Evolutionary conservation across 2,329 filamentous ascomycete species (phyloP).

Genomic region (Byssothecium circinans): DNA sequence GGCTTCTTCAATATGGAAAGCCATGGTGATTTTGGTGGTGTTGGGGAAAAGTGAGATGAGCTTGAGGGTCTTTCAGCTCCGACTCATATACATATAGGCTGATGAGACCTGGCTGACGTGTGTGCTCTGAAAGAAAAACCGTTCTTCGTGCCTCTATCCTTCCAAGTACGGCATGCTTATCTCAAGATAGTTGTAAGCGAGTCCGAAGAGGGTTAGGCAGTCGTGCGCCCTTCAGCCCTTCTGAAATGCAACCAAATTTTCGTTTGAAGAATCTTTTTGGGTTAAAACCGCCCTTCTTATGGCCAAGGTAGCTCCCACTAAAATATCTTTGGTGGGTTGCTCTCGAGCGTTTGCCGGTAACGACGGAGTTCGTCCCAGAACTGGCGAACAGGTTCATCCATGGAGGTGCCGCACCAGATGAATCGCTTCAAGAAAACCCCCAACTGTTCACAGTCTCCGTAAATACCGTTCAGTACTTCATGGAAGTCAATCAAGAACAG

Average conservation of each 20-base stretch:
- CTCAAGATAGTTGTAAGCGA: neutral
- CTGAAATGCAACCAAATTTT: neutral
- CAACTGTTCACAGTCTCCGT: conserved; percentile 10
- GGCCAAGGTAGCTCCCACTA: too few species aligned
- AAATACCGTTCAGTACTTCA: conserved; percentile 1
- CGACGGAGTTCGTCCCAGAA: conserved; percentile 17
- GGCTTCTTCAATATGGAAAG: conserved; percentile 23
- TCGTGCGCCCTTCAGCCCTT: neutral
- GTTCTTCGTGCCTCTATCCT: neutral
- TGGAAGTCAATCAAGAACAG: conserved; percentile 3
- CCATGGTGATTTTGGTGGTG: conserved; percentile 17
- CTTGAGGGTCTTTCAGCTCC: neutral
- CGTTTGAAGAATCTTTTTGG: too few species aligned
- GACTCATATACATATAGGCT: neutral
- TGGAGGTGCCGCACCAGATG: conserved; percentile 17
- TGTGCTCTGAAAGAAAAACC: too few species aligned
- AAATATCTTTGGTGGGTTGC: neutral
- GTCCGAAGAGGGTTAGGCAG: neutral
- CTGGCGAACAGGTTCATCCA: conserved; percentile 10
- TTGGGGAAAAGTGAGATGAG: neutral
- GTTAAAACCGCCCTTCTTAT: too few species aligned
- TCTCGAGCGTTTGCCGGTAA: neutral
- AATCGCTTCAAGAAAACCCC: conserved; percentile 7
- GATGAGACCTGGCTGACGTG: neutral
- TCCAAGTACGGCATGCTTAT: neutral